Conservation (phyloP, 2,329 filamentous ascomycete genomes). For the Trichoderma cornu-damae region DNA sequence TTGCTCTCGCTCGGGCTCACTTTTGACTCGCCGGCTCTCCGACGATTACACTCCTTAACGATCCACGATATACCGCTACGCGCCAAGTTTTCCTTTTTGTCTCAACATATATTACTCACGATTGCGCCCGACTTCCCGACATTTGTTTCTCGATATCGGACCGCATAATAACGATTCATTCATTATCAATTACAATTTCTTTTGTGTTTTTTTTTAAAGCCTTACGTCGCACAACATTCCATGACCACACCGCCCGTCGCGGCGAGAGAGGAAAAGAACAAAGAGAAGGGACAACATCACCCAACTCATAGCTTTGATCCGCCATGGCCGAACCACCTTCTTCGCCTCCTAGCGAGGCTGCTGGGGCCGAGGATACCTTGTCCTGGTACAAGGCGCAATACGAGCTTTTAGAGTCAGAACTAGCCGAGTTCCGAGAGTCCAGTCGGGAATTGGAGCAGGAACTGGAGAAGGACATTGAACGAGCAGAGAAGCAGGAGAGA, state of each 20-base stretch:
- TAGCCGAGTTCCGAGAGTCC: slow-evolving; percentile 88
- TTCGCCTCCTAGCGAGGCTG: slow-evolving; percentile 53
- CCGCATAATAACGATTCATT: slow-evolving; percentile 7
- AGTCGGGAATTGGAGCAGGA: slow-evolving; percentile 92
- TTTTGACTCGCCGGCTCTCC: slow-evolving; percentile 10
- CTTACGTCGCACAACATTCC: slow-evolving; percentile 4
- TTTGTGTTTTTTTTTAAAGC: background rate
- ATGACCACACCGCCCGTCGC: slow-evolving; percentile 13
- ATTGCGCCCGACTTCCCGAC: background rate
- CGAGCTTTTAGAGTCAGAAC: slow-evolving; percentile 82
- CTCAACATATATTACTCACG: slow-evolving; percentile 4
- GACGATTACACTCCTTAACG: slow-evolving; percentile 16
- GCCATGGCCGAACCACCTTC: slow-evolving; percentile 57
- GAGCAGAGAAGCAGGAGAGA: slow-evolving; percentile 88
- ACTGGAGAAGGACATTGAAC: slow-evolving; percentile 92
- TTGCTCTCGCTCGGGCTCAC: slow-evolving; percentile 9
- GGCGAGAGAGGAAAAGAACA: slow-evolving; percentile 10
- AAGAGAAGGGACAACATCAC: slow-evolving; percentile 5
- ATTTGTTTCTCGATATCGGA: background rate
- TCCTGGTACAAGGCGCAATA: slow-evolving; percentile 96
- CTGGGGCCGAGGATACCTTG: slow-evolving; percentile 67
- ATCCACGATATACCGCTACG: slow-evolving; percentile 7
- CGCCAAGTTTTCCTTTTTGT: slow-evolving; percentile 3
- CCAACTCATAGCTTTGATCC: slow-evolving; percentile 9
- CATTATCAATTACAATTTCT: slow-evolving; percentile 1